Base-by-base conservation (phyloP, 2,329 filamentous ascomycete species). In the Hansfordia pulvinata region DNA sequence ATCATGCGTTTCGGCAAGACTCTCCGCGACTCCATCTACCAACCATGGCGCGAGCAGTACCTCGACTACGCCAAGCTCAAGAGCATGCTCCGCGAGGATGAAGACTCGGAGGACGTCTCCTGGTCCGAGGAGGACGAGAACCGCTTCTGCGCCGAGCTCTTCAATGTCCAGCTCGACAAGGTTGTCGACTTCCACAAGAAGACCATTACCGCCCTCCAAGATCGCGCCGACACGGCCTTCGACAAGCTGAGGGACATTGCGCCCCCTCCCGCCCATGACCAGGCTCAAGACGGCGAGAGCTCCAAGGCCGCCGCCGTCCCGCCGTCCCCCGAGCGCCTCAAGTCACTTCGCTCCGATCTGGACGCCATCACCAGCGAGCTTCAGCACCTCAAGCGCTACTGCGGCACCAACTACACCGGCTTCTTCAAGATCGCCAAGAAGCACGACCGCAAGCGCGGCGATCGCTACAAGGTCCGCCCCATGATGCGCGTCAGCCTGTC, bases 341-440 rank as follows among this genome's bases (percentile, higher is more conserved):
- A 75, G 38, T 70, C 82, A 40, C 74, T 88, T 20, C 66, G 90
- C 45, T 53, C 61, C 25, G 84, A 94, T 58, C 69, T 96, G 30
- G 88, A 96, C 52, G 56, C 58, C 28, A 90, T 96, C 53, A 90
- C 82, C 18, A 82, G 83, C 49, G 84, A 94, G 54, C 76, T 92
- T 45, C 88, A 79, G 50, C 82, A 93, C 60, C 68, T 98, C 40
- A 90, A 93, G 56, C 90, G 83, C 52, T 98, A 90, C 58, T 90
- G 84, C 53, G 81, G 78, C 37, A 77, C 94, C 59, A 98, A 98
- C 59, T 98, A 94, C 54, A 93, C 90, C 5, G 90, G 85, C 25
- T 93, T 96, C 55, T 69, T 94, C 47, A 98, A 98, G 64, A 93
- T 93, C 25, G 85, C 85, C 30, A 98, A 98, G 73, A 98, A 98